Evolutionary conservation across 2,329 filamentous ascomycete species (phyloP).

Genomic region (Corynespora cassiicola): DNA sequence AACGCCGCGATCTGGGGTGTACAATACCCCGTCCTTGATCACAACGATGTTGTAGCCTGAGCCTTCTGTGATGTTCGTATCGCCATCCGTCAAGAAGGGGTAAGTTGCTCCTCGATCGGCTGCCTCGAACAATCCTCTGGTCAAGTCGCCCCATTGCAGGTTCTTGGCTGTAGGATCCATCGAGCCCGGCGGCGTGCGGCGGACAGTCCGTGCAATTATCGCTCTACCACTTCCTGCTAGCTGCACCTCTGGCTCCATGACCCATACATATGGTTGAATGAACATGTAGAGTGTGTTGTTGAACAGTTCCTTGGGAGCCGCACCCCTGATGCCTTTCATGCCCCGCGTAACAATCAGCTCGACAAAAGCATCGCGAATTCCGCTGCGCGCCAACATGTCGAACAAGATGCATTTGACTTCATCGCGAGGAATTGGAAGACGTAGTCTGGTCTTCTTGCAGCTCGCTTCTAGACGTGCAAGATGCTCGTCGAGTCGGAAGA

Average conservation of each 20-base stretch:
- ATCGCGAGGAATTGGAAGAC: slow-evolving; percentile 49
- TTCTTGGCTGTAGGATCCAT: slow-evolving; percentile 62
- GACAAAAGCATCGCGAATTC: slow-evolving; percentile 58
- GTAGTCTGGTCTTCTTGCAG: slow-evolving; percentile 55
- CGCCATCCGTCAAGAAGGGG: slow-evolving; percentile 59
- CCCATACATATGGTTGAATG: slow-evolving; percentile 58
- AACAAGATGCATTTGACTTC: slow-evolving; percentile 49
- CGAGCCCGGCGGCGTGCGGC: slow-evolving; percentile 52
- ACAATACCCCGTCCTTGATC: slow-evolving; percentile 53
- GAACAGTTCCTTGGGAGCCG: slow-evolving; percentile 38
- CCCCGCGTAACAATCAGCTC: slow-evolving; percentile 61
- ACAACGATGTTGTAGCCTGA: slow-evolving; percentile 58
- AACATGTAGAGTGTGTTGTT: slow-evolving; percentile 59
- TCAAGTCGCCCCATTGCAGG: slow-evolving; percentile 59
- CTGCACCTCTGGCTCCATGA: slow-evolving; percentile 56
- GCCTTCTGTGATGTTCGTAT: slow-evolving; percentile 58
- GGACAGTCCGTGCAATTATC: slow-evolving; percentile 55
- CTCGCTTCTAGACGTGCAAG: slow-evolving; percentile 52
- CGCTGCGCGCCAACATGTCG: slow-evolving; percentile 55
- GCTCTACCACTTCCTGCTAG: slow-evolving; percentile 47
- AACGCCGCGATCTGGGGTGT: slow-evolving; percentile 57
- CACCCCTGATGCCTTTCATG: slow-evolving; percentile 49
- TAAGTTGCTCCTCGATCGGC: slow-evolving; percentile 54
- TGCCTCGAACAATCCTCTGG: slow-evolving; percentile 55
- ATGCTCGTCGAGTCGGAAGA: slow-evolving; percentile 61